Conservation (phyloP, 768 basidiomycete genomes). For the Strobilomyces dryophilus region DNA sequence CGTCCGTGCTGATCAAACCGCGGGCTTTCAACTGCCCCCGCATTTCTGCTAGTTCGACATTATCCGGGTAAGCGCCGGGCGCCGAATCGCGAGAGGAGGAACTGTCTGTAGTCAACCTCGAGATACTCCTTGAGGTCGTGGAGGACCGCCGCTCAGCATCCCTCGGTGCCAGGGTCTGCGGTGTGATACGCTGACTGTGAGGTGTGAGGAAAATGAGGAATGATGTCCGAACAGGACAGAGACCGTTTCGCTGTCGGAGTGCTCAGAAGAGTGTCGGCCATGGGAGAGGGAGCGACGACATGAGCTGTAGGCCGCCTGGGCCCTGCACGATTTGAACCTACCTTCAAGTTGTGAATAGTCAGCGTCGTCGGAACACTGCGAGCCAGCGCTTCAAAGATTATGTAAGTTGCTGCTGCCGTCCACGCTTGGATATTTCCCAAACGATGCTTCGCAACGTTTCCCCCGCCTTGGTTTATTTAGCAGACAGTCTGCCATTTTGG, state of each 20-base stretch:
- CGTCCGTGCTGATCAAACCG: too few species aligned
- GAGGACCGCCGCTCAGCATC: background rate
- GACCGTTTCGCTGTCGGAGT: background rate
- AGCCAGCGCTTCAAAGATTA: too few species aligned
- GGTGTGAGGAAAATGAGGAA: background rate
- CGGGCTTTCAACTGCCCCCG: background rate
- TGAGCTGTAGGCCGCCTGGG: too few species aligned
- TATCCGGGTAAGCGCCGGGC: background rate
- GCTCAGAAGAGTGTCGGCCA: background rate
- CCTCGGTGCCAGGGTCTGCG: background rate
- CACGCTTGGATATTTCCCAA: too few species aligned
- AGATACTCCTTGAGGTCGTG: background rate
- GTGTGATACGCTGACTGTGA: background rate
- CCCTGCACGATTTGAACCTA: too few species aligned
- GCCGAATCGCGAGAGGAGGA: background rate
- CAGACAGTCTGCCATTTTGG: too few species aligned
- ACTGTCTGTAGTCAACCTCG: background rate
- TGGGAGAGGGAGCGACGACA: background rate
- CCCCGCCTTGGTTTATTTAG: too few species aligned
- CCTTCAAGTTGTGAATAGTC: too few species aligned
- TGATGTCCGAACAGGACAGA: background rate
- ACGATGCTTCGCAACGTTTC: too few species aligned
- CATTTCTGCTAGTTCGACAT: background rate
- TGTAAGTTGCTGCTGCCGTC: too few species aligned
- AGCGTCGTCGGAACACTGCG: too few species aligned